phyloP scores from a whole-genome alignment of 1,139 yeast genomes.

The Pichia sp. region DNA sequence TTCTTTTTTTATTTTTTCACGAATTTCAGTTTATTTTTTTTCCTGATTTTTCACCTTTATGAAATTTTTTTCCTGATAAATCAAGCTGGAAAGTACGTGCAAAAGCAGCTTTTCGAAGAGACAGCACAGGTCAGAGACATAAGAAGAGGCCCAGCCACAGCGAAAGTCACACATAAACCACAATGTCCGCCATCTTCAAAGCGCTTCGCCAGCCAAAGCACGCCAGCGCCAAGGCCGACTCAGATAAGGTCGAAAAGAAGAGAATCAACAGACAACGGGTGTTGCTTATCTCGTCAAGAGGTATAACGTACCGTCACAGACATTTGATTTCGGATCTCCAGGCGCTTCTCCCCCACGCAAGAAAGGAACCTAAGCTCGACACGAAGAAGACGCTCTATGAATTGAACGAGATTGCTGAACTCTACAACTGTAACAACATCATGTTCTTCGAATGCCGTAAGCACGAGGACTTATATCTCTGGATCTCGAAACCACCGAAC shows the following conservation, averaged over 20 bases:
- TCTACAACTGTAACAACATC: constrained; percentile 94
- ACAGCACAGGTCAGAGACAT: too few relatives aligned
- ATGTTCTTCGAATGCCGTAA: constrained; percentile 94
- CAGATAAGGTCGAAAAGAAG: constrained; percentile 15
- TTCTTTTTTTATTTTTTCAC: not conserved
- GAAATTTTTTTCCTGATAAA: not conserved
- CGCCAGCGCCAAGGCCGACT: constrained; percentile 35
- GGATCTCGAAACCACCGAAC: constrained; percentile 95
- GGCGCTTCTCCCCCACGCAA: constrained; percentile 83
- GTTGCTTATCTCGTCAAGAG: constrained; percentile 86
- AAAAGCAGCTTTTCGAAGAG: too few relatives aligned
- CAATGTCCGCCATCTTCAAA: constrained; percentile 53
- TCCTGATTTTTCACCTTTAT: not conserved
- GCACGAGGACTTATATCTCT: constrained; percentile 89
- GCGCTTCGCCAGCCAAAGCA: constrained; percentile 50
- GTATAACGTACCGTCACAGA: constrained; percentile 91
- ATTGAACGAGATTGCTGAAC: constrained; percentile 91
- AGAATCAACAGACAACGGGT: constrained; percentile 76
- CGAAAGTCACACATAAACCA: too few relatives aligned
- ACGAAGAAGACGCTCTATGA: constrained; percentile 85
- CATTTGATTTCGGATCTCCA: constrained; percentile 83
- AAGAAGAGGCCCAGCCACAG: too few relatives aligned
- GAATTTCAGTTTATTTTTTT: too few relatives aligned
- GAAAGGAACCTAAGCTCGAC: constrained; percentile 95
- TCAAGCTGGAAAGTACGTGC: not conserved